Evolutionary conservation across 2,329 filamentous ascomycete genomes (phyloP), one percentile per base, ranked within the genome.

Genomic region (Fusarium circinatum): DNA sequence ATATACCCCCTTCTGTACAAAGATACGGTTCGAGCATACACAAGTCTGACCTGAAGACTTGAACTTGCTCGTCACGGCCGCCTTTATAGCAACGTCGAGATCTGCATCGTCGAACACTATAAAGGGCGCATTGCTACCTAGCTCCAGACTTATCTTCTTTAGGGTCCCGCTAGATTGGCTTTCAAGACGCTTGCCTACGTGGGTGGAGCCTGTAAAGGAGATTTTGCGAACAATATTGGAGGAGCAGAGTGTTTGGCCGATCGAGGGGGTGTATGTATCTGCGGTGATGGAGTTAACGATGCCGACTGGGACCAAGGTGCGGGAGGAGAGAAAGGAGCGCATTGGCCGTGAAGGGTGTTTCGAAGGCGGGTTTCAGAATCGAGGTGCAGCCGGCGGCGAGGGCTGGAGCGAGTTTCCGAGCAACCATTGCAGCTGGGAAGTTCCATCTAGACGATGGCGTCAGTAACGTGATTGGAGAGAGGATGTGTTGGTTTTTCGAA

Each of bases 21-120:
- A 94, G 70, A 95, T 88, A 22, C 93, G 87, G 83, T 95, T 95
- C 13, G 92, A 92, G 78, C 92, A 94, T 17, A 98, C 94, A 81
- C 95, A 98, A 0, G 95, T 97, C 86, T 98, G 95, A 41, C 95
- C 95, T 0, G 93, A 95, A 38, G 91, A 93, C 63, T 95, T 92
- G 89, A 97, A 98, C 82, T 98, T 98, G 77, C 89, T 93, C 24
- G 90, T 84, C 57, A 97, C 88, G 34, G 94, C 85, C 12, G 42
- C 42, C 26, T 44, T 26, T 17, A 80, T 71, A 86, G 61, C 82
- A 73, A 94, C 91, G 5, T 92, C 92, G 13, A 83, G 82, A 48
- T 94, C 91, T 22, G 94, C 83, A 78, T 94, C 91, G 12, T 45
- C 24, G 11, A 45, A 45, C 17, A 45, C 44, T 26, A 22, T 94